Base-by-base conservation (phyloP, 1,284 basidiomycete species). In the Testicularia cyperi region DNA sequence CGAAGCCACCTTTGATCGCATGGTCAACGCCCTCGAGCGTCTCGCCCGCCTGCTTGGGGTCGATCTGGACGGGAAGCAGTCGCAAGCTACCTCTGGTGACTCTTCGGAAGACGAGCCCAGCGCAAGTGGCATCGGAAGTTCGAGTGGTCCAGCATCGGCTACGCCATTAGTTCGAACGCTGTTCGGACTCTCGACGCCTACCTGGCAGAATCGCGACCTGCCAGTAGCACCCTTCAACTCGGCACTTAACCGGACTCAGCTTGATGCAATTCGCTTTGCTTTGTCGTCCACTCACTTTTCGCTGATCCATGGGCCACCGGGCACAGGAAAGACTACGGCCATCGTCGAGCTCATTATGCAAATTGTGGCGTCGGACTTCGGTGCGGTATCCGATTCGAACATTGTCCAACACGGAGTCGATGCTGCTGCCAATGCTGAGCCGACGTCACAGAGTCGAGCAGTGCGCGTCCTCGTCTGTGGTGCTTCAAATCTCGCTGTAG, bases 221-320 rank as follows among this genome's bases (percentile, higher is more conserved):
- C 47, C 64, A 2, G 46, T 65, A 15, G 68, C 79, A 2, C 92
- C 88, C 77, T 88, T 89, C 64, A 88, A 95, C 63, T 74, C 81
- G 0, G 82, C 80, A 0, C 80, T 97, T 31, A 97, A 98, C 73
- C 77, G 81, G 0, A 89, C 88, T 51, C 94, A 98, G 74, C 85
- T 86, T 72, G 81, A 83, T 15, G 91, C 92, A 0, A 84, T 92
- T 29, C 81, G 78, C 38, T 88, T 90, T 65, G 85, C 85, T 4
- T 75, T 92, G 3, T 83, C 86, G 0, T 80, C 80, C 1, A 61
- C 83, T 1, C 86, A 92, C 70, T 82, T 96, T 0, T 88, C 88
- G 0, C 89, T 92, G 61, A 92, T 98, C n/a, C 92, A 96, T 72
- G 92, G 94, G 0, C 94, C 94, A 5, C 92, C 94, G 49, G 92